Conservation (phyloP, 2,329 filamentous ascomycete species). For the Diaporthe destruens region DNA sequence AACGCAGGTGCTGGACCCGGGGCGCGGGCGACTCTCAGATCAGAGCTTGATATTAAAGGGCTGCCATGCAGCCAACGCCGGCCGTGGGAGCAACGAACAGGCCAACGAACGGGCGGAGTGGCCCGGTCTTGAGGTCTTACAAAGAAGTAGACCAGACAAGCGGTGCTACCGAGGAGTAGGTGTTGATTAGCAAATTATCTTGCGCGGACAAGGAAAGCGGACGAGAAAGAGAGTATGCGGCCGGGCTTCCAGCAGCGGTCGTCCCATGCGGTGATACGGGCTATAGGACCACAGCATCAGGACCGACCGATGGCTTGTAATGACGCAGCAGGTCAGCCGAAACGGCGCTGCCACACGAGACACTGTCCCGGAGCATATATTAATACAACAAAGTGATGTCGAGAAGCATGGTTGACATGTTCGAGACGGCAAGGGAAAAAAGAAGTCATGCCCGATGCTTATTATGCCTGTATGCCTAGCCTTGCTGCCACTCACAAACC, state of each 20-base stretch:
- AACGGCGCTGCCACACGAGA: slow-evolving; percentile 37
- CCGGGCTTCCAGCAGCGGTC: slow-evolving; percentile 38
- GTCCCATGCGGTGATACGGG: slow-evolving; percentile 38
- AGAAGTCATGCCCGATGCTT: slow-evolving; percentile 30
- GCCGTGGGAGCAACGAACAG: slow-evolving; percentile 13
- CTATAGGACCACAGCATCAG: slow-evolving; percentile 31
- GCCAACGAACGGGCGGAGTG: slow-evolving; percentile 25
- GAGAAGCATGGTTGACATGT: slow-evolving; percentile 32
- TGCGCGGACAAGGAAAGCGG: slow-evolving; percentile 10
- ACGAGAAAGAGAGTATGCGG: slow-evolving; percentile 36
- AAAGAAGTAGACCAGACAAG: slow-evolving; percentile 28
- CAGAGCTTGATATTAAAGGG: slow-evolving; percentile 37
- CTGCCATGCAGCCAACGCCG: slow-evolving; percentile 20
- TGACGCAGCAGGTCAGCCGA: slow-evolving; percentile 19
- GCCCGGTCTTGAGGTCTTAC: slow-evolving; percentile 33
- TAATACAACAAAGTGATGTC: neutral
- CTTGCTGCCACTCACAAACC: slow-evolving; percentile 12
- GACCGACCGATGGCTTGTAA: slow-evolving; percentile 16
- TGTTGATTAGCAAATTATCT: slow-evolving; percentile 19
- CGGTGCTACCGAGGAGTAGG: neutral
- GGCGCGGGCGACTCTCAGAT: slow-evolving; percentile 35
- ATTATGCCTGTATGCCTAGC: neutral
- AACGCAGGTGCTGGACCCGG: slow-evolving; percentile 16
- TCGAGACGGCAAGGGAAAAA: slow-evolving; percentile 37
- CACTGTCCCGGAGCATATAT: slow-evolving; percentile 26